These are phyloP conservation scores for Backusella luteola DNA, from an alignment of 192 early-diverging fungal genomes.

Conservation along the genomic window DNA sequence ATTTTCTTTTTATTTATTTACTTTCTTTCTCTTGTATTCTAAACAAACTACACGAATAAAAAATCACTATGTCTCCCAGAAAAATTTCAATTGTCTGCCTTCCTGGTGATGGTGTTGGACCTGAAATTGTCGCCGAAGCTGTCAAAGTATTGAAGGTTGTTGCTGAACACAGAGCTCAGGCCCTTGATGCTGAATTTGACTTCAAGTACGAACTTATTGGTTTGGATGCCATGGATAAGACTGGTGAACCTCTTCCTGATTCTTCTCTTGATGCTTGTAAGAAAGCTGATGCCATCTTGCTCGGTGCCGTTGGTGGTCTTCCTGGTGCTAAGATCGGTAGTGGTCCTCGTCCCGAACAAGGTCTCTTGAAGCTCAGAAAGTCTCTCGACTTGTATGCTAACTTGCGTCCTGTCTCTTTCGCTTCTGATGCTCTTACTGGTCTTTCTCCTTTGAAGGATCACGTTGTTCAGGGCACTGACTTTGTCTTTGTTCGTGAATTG, in stretches of 20 bases:
- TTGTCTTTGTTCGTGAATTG: constrained; percentile 92
- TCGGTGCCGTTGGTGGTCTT: constrained; percentile 97
- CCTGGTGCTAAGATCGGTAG: constrained; percentile 61
- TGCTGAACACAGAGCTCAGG: constrained; percentile 56
- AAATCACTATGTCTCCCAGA: constrained; percentile 17
- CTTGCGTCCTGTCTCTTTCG: constrained; percentile 93
- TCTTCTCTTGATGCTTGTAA: constrained; percentile 79
- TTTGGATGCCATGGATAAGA: constrained; percentile 87
- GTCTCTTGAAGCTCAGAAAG: constrained; percentile 90
- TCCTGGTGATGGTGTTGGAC: constrained; percentile 95
- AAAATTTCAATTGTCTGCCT: constrained; percentile 62
- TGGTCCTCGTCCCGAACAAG: constrained; percentile 93
- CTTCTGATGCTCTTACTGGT: constrained; percentile 75
- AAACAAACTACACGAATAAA: constrained; percentile 1
- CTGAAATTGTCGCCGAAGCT: constrained; percentile 92
- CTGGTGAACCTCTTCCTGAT: constrained; percentile 75
- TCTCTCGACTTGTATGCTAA: constrained; percentile 94
- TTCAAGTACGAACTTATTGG: constrained; percentile 87
- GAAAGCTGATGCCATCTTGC: constrained; percentile 84
- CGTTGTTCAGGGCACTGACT: constrained; percentile 87
- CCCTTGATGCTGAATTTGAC: constrained; percentile 58
- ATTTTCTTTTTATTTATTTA: constrained; percentile 11
- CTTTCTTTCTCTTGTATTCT: constrained; percentile 12
- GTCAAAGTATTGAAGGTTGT: constrained; percentile 86
- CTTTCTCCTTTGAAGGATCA: constrained; percentile 91